Conservation (phyloP, 306 rosid species). For the Lathyrus tuberosus region DNA sequence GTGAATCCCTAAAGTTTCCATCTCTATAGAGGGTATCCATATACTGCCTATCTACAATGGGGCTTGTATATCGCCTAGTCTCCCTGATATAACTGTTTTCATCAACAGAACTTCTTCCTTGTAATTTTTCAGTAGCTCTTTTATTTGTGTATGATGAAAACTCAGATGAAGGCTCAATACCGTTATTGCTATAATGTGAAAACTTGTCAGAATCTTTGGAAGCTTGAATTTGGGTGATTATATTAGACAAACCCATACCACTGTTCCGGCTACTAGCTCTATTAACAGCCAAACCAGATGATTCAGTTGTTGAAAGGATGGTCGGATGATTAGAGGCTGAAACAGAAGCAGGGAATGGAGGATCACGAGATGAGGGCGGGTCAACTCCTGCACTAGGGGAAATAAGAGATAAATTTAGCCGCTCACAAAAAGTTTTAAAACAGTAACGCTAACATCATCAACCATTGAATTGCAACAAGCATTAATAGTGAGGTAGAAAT, state of each 20-base stretch:
- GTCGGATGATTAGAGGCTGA: slow-evolving; percentile 73
- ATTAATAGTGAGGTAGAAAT: slow-evolving; percentile 31
- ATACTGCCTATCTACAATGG: slow-evolving; percentile 67
- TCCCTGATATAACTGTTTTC: slow-evolving; percentile 69
- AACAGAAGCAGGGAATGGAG: slow-evolving; percentile 93
- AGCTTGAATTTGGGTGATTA: slow-evolving; percentile 95
- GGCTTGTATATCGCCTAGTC: slow-evolving; percentile 62
- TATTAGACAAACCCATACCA: slow-evolving; percentile 85
- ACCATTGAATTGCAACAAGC: slow-evolving; percentile 29
- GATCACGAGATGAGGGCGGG: slow-evolving; percentile 99
- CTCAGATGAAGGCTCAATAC: slow-evolving; percentile 55
- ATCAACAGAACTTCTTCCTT: slow-evolving; percentile 66
- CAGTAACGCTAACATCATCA: slow-evolving; percentile 24
- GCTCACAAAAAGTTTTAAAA: slow-evolving; percentile 52
- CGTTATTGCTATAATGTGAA: slow-evolving; percentile 55
- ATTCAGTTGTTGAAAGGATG: slow-evolving; percentile 62
- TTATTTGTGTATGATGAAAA: slow-evolving; percentile 66
- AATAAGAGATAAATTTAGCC: slow-evolving; percentile 80
- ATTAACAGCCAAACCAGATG: slow-evolving; percentile 58
- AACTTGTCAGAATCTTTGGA: slow-evolving; percentile 79
- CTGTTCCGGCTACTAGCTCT: slow-evolving; percentile 81
- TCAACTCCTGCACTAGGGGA: slow-evolving; percentile 99
- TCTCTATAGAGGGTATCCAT: slow-evolving; percentile 69
- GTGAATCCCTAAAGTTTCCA: slow-evolving; percentile 76
- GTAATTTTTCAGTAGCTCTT: slow-evolving; percentile 64